Evolutionary conservation across 169 alveolate genomes (phyloP), one percentile per base, ranked within the genome.

Genomic region (Eimeria maxima): DNA sequence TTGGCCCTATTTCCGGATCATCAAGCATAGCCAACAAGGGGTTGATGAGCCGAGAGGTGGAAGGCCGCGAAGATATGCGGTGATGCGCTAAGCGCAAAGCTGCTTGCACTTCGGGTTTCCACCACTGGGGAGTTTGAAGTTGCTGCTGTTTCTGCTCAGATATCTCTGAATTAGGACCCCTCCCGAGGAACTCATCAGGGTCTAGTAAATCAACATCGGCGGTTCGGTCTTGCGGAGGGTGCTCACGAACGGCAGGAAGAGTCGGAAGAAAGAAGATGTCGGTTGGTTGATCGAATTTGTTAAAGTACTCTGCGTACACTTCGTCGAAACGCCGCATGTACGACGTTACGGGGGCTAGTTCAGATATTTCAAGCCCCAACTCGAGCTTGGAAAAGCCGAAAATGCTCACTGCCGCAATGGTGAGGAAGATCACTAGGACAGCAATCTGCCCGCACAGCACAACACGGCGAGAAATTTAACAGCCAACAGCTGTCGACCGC

Each of bases 341-440:
- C 33, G 97, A 95, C 20, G 96, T 80, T 27, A 83, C 94, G 1
- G 98, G 97, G 13, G 98, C 94, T 53, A 97, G 95, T 63, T 96
- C 97, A 22, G 97, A 78, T 18, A 97, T 90, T 42, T 97, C 97
- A 69, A 97, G 95, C 18, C 98, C 98, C 90, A 95, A 45, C 94
- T 96, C 97, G 95, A 97, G 95, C 83, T 95, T 95, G 44, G 97
- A 94, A 67, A 96, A 95, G 14, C 98, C 98, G 94, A 84, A 95
- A 74, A 94, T 87, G 45, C 98, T 83, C 13, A 96, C 87, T 18
- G 93, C 95, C 10, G 96, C 94, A 80, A 97, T 94, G 27, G 93
- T 71, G 57, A 84, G 53, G 95, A 97, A 97, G 0, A 92, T 45
- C 18, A 95, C 50, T 47, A 97, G 81, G n/a, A 97, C 97, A 22